These are phyloP conservation scores for Barbarea vulgaris DNA, from an alignment of 345 rosid species.

Conservation along the genomic window DNA sequence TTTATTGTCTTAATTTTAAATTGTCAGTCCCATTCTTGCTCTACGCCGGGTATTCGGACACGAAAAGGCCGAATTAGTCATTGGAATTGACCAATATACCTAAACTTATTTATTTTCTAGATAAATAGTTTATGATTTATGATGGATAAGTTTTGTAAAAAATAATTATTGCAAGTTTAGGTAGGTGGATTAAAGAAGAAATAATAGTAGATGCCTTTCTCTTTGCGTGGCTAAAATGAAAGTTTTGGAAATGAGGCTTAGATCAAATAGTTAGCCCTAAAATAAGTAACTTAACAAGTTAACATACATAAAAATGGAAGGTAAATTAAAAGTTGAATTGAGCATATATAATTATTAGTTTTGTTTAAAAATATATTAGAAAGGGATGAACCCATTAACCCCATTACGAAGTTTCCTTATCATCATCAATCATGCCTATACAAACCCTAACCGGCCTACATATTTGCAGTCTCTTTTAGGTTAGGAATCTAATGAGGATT, in stretches of 20 bases:
- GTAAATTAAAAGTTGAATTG: background rate
- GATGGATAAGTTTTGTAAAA: background rate
- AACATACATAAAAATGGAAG: background rate
- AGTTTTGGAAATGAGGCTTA: background rate
- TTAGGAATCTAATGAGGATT: slow-evolving; percentile 41
- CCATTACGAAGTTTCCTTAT: slow-evolving; percentile 41
- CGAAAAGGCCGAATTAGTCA: background rate
- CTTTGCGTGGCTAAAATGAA: background rate
- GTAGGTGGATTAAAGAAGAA: background rate
- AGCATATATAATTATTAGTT: background rate
- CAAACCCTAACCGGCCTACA: slow-evolving; percentile 51
- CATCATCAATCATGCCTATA: slow-evolving; percentile 48
- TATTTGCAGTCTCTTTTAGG: slow-evolving; percentile 45
- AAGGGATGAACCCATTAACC: slow-evolving; percentile 20
- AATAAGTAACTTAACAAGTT: background rate
- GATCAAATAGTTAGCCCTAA: background rate
- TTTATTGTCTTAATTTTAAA: background rate
- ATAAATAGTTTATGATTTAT: background rate
- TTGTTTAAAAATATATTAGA: background rate
- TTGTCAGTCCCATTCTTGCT: background rate
- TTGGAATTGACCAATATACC: background rate
- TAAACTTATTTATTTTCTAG: background rate
- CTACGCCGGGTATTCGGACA: background rate
- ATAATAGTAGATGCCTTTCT: too few species aligned
- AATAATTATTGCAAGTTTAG: background rate